phyloP scores from a whole-genome alignment of 129 eudicot species.

The Silybum marianum region DNA sequence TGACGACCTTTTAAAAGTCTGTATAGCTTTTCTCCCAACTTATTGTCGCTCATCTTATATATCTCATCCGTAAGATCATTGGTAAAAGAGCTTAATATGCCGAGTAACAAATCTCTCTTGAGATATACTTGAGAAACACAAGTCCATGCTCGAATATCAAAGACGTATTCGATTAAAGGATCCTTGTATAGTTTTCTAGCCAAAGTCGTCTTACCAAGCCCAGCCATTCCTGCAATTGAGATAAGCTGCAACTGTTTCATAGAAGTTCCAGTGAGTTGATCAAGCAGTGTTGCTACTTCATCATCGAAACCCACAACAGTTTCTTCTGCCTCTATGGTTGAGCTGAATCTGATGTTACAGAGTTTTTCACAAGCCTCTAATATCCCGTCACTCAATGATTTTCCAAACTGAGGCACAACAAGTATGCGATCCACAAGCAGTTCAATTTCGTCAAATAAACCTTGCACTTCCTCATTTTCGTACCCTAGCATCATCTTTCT shows the following conservation, averaged over 20 bases:
- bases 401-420: background rate
- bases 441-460: background rate
- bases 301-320: constrained; percentile 14
- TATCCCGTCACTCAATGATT: background rate
- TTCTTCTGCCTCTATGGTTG: background rate
- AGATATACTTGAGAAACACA: constrained; percentile 24
- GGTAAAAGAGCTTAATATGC: constrained; percentile 19
- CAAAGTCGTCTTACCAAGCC: constrained; percentile 36
- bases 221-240: constrained; percentile 19
- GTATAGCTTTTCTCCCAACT: constrained; percentile 22
- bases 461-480: background rate
- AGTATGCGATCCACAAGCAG: background rate
- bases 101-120: constrained; percentile 17
- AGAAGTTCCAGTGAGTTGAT: constrained; percentile 3
- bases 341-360: background rate
- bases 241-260: background rate
- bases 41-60: background rate
- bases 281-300: constrained; percentile 7
- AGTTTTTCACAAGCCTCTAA: background rate
- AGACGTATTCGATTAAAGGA: constrained; percentile 16
- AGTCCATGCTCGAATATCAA: constrained; percentile 35
- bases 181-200: constrained; percentile 19
- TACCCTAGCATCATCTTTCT: background rate
- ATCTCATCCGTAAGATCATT: background rate
- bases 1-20: constrained; percentile 5